Conservation (phyloP, 2,329 filamentous ascomycete species). For the Aspergillus vadensis region DNA sequence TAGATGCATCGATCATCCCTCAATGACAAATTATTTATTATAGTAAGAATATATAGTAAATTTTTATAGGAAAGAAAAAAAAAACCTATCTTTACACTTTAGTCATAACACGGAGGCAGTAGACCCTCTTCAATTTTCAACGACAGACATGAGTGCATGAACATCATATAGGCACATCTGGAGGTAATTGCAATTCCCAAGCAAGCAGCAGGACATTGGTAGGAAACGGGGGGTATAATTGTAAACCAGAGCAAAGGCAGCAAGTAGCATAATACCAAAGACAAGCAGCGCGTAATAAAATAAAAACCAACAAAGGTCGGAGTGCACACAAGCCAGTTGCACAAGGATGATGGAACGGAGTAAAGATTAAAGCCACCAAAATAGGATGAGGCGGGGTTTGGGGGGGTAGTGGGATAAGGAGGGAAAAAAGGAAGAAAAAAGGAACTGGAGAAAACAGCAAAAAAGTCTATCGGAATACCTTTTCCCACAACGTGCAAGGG, state of each 20-base stretch:
- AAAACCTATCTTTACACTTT: not conserved
- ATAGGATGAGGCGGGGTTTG: not conserved
- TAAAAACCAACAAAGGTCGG: not conserved
- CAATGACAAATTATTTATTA: too few relatives aligned
- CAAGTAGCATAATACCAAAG: not conserved
- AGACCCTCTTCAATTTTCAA: constrained; percentile 1
- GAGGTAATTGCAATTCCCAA: constrained; percentile 6
- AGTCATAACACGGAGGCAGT: not conserved
- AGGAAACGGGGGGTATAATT: constrained; percentile 16
- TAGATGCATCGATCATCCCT: too few relatives aligned
- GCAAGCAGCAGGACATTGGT: constrained; percentile 3
- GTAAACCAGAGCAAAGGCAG: constrained; percentile 9
- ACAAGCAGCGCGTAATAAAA: not conserved
- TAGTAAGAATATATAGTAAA: too few relatives aligned
- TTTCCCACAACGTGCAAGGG: constrained; percentile 26
- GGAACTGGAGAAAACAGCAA: constrained; percentile 15
- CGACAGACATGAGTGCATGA: constrained; percentile 10
- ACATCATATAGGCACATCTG: constrained; percentile 12
- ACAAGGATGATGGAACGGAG: not conserved
- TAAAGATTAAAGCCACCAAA: constrained; percentile 8
- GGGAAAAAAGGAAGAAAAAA: constrained; percentile 14
- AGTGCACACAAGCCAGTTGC: constrained; percentile 4
- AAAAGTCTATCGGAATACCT: constrained; percentile 29
- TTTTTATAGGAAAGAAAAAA: not conserved
- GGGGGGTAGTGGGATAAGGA: constrained; percentile 6